phyloP scores from a whole-genome alignment of 2,329 filamentous ascomycete species.

The Scedosporium minutisporum region DNA sequence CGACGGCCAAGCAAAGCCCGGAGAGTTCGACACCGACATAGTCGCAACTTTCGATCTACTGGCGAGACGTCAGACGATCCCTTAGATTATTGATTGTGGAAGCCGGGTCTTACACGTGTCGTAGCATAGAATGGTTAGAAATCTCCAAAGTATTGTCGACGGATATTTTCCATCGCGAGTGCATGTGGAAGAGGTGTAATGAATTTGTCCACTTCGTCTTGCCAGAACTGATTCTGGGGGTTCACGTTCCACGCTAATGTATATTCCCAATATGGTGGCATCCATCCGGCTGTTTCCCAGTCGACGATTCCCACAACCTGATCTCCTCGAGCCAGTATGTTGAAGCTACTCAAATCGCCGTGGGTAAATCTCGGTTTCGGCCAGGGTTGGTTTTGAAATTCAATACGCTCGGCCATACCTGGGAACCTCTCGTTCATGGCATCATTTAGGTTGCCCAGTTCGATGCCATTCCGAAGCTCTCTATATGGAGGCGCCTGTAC shows the following conservation, averaged over 20 bases:
- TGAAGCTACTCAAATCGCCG: slow-evolving; percentile 16
- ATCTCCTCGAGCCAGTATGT: slow-evolving; percentile 15
- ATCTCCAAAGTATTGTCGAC: too few relatives aligned
- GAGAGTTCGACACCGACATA: too few relatives aligned
- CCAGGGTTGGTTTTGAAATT: neutral
- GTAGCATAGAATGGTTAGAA: too few relatives aligned
- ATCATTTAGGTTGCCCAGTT: neutral
- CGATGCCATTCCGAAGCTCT: neutral
- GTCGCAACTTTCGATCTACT: too few relatives aligned
- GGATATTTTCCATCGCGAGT: slow-evolving; percentile 13
- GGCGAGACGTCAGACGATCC: too few relatives aligned
- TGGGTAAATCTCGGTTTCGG: neutral
- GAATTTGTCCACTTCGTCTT: slow-evolving; percentile 12
- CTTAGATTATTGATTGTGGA: too few relatives aligned
- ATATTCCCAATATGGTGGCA: slow-evolving; percentile 9
- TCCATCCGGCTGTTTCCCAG: slow-evolving; percentile 11
- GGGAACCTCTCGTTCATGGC: neutral
- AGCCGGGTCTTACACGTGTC: too few relatives aligned
- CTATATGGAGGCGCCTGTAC: neutral
- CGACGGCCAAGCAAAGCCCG: too few relatives aligned
- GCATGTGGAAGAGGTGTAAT: slow-evolving; percentile 9
- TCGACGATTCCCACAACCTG: slow-evolving; percentile 14
- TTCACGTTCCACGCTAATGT: slow-evolving; percentile 11
- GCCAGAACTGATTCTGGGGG: slow-evolving; percentile 13
- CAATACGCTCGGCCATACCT: neutral